Evolutionary conservation across 257 asterid species (phyloP), one percentile per base, ranked within the genome.

Genomic region (Nicotiana knightiana): DNA sequence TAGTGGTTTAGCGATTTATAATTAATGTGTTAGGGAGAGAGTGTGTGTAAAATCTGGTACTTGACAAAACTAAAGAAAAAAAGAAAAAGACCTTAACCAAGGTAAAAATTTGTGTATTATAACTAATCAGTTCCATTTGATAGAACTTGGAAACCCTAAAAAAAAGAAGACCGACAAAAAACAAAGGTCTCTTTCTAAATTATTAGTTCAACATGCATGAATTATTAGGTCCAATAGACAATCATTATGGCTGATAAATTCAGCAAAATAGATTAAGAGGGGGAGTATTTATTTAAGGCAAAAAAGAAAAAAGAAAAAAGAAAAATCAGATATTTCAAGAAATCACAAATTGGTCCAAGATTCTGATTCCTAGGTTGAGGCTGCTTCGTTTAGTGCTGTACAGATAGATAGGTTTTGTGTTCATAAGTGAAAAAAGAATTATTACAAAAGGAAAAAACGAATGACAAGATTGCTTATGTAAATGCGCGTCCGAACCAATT

Each of bases 401-500:
- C 83, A 82, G 85, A 46, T 57, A 61, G 66, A 77, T 18, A 58
- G 17, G 59, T 7, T 46, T 21, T 33, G 26, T 43, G 16, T 24
- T 46, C 3, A 6, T 21, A 46, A 11, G 59, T 43, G 21, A n/a
- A 21, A 71, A 43, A 71, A 46, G 2, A 1, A 53, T 53, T 18
- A 65, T 55, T 71, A 46, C 5, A 17, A 35, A 59, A 32, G 35
- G 35, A 4, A 55, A 26, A 70, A 30, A 48, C 35, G 39, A 10
- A 81, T 81, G 75, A 59, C 57, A 28, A 28, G 30, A 58, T 65
- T 37, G 37, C 55, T 16, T 16, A n/a, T 76, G 83, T 67, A 81
- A 82, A 88, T 84, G 76, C 90, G 90, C 86, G 86, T 88, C 15
- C 26, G 17, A 13, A 81, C 62, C 79, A 67, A 63, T 81, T 73